Percentiles rank a stretch among this genome's conserved stretches.
phyloP scores from a whole-genome alignment of 441 rosid genomes.

The Cnidoscolus chayamansa region DNA sequence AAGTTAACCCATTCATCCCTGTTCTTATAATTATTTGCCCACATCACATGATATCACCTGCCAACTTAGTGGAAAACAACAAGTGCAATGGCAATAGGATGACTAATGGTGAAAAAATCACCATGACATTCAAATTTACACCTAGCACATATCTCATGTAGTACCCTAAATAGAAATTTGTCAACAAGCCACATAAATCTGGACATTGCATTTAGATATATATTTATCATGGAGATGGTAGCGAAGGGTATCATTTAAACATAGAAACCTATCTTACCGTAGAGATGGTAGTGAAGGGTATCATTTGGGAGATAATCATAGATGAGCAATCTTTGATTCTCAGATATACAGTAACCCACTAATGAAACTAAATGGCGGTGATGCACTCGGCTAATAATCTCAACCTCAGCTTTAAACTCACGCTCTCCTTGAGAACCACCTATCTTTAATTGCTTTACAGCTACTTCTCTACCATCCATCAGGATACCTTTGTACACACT shows the following conservation, averaged over 20 bases:
- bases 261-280: conserved; percentile 48
- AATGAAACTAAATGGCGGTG: conserved; percentile 94
- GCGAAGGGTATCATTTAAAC: conserved; percentile 64
- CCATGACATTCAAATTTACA: too few relatives aligned
- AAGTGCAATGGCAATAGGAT: too few relatives aligned
- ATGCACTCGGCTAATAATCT: conserved; percentile 83
- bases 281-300: conserved; percentile 85
- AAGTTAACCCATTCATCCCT: too few relatives aligned
- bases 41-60: too few relatives aligned
- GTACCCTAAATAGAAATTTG: too few relatives aligned
- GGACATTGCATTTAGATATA: not conserved
- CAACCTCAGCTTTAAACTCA: conserved; percentile 92
- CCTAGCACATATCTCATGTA: too few relatives aligned
- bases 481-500: conserved; percentile 84
- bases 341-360: conserved; percentile 86
- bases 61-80: too few relatives aligned
- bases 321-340: conserved; percentile 75
- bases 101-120: not conserved
- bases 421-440: conserved; percentile 93
- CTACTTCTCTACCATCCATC: conserved; percentile 67
- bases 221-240: conserved; percentile 78
- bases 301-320: conserved; percentile 83
- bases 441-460: conserved; percentile 85
- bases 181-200: too few relatives aligned
- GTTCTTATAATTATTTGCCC: too few relatives aligned